Base-by-base conservation (phyloP, 2,329 filamentous ascomycete species). In the Penicillium olsonii region DNA sequence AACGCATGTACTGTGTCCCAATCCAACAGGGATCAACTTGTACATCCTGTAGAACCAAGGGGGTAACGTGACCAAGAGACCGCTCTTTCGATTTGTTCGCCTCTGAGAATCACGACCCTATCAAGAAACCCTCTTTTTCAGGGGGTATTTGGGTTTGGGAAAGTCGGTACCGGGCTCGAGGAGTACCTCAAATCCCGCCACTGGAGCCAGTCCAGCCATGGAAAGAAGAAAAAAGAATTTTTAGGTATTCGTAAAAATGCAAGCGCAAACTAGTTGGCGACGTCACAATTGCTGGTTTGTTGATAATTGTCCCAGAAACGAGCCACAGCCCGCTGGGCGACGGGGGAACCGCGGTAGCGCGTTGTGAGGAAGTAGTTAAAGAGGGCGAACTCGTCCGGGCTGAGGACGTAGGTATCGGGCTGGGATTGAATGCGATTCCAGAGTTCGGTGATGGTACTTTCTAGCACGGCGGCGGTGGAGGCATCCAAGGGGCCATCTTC, bases 361-460 rank as follows among this genome's bases (percentile, higher is more conserved):
- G 80, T 72, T 12, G 33, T 17, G 54, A 88, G 85, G 69, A 87
- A 92, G 70, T 87, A 92, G 75, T 94, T 95, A 82, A 95, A 91
- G 52, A 95, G 79, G 46, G 88, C 84, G 64, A 94, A 95, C 72
- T 95, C 90, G 69, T 90, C 84, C 54, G 80, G 77, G 27, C 77
- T 84, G 75, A 95, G 84, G 56, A 94, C 71, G 69, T 92, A 95
- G n/a, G 77, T 76, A 43, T 73, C 67, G 1, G 87, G 87, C 26
- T 85, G 75, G 3, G 77, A 75, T 60, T 84, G 73, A 48, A 95
- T 79, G 60, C 83, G 85, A 37, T 65, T 67, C 88, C 88, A 92
- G 55, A 92, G 82, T 54, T 81, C 75, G 2, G 72, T 65, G 42
- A 90, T 74, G 24, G 82, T 85, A 42, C 68, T 68, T 65, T 91